Conservation (phyloP, 768 basidiomycete species). For the Pleurotus salmoneostramineus region DNA sequence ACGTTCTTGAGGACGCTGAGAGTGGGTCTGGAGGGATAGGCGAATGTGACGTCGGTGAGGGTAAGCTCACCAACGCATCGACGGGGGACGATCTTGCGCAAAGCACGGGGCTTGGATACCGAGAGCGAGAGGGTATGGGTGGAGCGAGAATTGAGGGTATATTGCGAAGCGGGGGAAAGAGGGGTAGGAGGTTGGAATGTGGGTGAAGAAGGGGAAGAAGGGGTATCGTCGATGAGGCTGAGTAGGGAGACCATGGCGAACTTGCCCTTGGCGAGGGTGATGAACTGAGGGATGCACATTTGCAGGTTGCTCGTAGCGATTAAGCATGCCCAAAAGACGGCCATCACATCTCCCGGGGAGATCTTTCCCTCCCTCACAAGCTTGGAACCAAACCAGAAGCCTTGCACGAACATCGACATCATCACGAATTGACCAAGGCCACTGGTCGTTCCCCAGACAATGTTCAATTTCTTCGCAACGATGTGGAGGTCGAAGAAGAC, state of each 20-base stretch:
- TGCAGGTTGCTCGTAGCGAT: conserved; percentile 88
- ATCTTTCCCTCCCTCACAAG: conserved; percentile 77
- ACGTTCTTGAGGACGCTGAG: conserved; percentile 62
- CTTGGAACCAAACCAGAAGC: conserved; percentile 93
- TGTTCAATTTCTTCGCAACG: conserved; percentile 50
- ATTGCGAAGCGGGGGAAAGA: conserved; percentile 5
- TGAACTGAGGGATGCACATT: conserved; percentile 79
- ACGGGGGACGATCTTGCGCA: conserved; percentile 65
- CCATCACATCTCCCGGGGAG: conserved; percentile 78
- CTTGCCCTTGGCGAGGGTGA: conserved; percentile 79
- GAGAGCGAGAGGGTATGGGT: conserved; percentile 56
- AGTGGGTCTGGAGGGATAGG: conserved; percentile 78
- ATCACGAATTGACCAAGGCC: conserved; percentile 76
- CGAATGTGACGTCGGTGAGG: conserved; percentile 71
- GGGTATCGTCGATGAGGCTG: conserved; percentile 45
- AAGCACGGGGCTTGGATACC: conserved; percentile 44
- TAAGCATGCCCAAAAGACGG: conserved; percentile 97
- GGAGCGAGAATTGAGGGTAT: conserved; percentile 29
- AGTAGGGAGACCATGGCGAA: conserved; percentile 70
- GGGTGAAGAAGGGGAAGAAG: conserved; percentile 6
- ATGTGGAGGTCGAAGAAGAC: conserved; percentile 40
- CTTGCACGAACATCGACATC: conserved; percentile 93
- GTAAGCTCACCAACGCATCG: conserved; percentile 72
- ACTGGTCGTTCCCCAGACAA: conserved; percentile 72
- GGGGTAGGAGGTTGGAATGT: conserved; percentile 6